Evolutionary conservation across 2,329 filamentous ascomycete species (phyloP).

Genomic region (Fusarium euwallaceae): DNA sequence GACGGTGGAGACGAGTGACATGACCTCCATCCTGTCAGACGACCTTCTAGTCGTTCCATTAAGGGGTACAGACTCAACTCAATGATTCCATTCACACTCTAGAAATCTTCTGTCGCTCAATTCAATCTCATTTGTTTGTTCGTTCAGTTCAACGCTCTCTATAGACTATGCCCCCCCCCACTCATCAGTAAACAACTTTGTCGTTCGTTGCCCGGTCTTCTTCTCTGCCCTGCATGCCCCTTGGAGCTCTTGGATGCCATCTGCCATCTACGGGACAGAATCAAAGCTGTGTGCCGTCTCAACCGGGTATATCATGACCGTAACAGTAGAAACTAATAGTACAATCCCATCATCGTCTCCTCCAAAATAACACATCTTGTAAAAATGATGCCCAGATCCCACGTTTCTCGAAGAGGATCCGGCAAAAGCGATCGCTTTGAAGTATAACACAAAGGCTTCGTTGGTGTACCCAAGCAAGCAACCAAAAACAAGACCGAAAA

Average conservation of each 20-base stretch:
- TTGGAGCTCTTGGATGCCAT: conserved; percentile 6
- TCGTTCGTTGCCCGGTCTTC: conserved; percentile 23
- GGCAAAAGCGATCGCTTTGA: conserved; percentile 41
- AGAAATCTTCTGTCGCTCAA: not conserved
- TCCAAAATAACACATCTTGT: conserved; percentile 26
- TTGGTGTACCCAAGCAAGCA: conserved; percentile 18
- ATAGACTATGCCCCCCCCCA: conserved; percentile 10
- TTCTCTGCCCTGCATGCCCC: conserved; percentile 4
- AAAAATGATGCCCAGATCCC: conserved; percentile 9
- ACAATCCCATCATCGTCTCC: conserved; percentile 30
- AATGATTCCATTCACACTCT: not conserved
- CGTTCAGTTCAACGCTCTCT: conserved; percentile 27
- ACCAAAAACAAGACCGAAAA: conserved; percentile 17
- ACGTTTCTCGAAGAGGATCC: conserved; percentile 13
- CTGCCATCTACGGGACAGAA: conserved; percentile 26
- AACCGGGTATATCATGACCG: conserved; percentile 46
- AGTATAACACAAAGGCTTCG: conserved; percentile 30
- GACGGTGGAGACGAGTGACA: not conserved
- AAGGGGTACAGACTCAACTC: not conserved
- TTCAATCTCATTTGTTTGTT: conserved; percentile 24
- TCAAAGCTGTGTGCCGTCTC: conserved; percentile 29
- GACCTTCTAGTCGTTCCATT: not conserved
- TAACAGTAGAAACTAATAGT: conserved; percentile 46
- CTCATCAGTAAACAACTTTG: conserved; percentile 15
- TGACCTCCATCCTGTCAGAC: not conserved